Evolutionary conservation across 2,329 filamentous ascomycete genomes (phyloP), one percentile per base, ranked within the genome.

Genomic region (Zelopaecilomyces penicillatus): DNA sequence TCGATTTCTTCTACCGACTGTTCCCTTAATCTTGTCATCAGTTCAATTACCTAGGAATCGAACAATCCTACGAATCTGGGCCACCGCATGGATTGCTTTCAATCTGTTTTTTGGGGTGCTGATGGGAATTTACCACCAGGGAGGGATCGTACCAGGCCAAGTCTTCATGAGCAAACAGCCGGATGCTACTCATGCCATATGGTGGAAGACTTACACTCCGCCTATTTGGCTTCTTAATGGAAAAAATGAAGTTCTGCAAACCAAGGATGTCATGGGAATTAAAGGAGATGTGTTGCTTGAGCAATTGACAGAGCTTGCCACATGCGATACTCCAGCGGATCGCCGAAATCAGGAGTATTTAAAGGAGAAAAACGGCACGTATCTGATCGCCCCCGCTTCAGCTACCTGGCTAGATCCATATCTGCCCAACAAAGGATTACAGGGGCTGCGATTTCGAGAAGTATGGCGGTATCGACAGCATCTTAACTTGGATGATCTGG

Each of bases 171-270:
- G 80, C 56, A 77, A 76, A 44, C 81, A 85, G 52, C 73, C 78
- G 4, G 82, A 84, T 50, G 79, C 84, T 6, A 81, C 80, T 2
- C 74, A 83, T 31, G 83, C 82, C 4, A 72, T 86, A 41, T 91
- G 86, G 86, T 91, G 86, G 86, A 90, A 89, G 62, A 90, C 86
- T 1, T 90, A 90, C 59, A 85, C 82, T 59, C 86, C 86, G 12
- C 86, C 86, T 0, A 82, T 84, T 32, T 91, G 86, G 85, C 73
- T 91, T 19, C 69, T 90, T 5, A 83, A 88, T 52, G 82, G 83
- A 43, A 85, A 85, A 62, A 88, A 85, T 52, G 76, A 82, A 52
- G 73, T 85, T 7, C 65, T 89, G n/a, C 72, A 67, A 30, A 90
- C 85, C 1, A 71, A 73, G 47, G 86, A 90, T 56, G 69, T 89